A percentile compares a stretch with the other conserved stretches of the same genome.
These are phyloP conservation scores for Porcisia deanei DNA, from an alignment of 208 protist species.

Conservation along the genomic window DNA sequence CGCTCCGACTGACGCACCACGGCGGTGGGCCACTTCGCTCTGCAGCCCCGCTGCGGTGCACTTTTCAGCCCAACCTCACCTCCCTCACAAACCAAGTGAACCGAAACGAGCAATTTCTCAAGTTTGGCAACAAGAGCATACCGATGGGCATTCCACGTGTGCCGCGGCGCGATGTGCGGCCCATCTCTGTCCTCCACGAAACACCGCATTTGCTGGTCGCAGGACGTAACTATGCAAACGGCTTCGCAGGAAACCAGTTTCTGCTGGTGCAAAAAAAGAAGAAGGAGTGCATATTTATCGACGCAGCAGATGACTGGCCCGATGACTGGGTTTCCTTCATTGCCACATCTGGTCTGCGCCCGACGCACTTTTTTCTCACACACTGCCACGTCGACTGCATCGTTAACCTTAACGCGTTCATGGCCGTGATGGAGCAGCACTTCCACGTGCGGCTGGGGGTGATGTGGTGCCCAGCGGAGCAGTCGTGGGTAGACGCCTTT, in stretches of 20 bases:
- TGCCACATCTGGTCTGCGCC: constrained; percentile 49
- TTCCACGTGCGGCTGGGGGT: constrained; percentile 47
- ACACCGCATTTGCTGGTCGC: constrained; percentile 76
- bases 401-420: constrained; percentile 78
- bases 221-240: constrained; percentile 79
- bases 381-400: constrained; percentile 91
- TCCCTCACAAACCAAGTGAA: constrained; percentile 83
- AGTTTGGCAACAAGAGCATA: constrained; percentile 57
- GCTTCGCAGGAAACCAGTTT: constrained; percentile 87
- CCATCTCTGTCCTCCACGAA: constrained; percentile 85
- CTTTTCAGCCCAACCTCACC: constrained; percentile 80
- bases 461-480: constrained; percentile 81
- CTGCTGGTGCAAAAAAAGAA: constrained; percentile 73
- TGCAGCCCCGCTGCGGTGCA: constrained; percentile 28
- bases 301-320: constrained; percentile 89
- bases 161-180: constrained; percentile 55
- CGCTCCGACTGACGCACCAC: neutral
- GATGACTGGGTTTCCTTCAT: constrained; percentile 91
- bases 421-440: constrained; percentile 64
- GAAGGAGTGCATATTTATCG: constrained; percentile 80
- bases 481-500: constrained; percentile 82
- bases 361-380: constrained; percentile 85
- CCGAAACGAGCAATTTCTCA: constrained; percentile 65
- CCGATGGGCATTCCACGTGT: constrained; percentile 70
- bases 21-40: constrained; percentile 16